Conservation (phyloP, 768 basidiomycete genomes). For the Pleurotus citrinopileatus region DNA sequence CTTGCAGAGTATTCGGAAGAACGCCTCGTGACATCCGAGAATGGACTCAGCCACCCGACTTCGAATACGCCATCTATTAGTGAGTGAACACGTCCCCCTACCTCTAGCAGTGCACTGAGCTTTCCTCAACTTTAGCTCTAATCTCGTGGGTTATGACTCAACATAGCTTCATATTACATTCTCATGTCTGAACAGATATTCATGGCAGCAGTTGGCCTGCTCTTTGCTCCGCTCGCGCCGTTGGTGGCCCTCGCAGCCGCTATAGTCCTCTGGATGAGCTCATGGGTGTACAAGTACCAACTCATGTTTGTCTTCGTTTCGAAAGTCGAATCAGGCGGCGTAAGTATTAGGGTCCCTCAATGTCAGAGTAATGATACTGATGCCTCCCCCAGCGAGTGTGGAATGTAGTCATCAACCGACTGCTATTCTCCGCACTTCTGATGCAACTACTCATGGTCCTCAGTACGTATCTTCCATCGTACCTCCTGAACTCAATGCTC, state of each 20-base stretch:
- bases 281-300: slow-evolving; percentile 94
- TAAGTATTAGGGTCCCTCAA: slow-evolving; percentile 29
- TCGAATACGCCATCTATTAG: slow-evolving; percentile 85
- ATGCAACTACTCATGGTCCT: slow-evolving; percentile 77
- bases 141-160: slow-evolving; percentile 42
- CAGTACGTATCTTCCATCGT: slow-evolving; percentile 45
- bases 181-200: slow-evolving; percentile 50
- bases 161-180: slow-evolving; percentile 10
- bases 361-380: background rate
- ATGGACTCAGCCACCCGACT: slow-evolving; percentile 88
- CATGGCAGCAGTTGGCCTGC: slow-evolving; percentile 89
- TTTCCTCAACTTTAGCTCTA: slow-evolving; percentile 35
- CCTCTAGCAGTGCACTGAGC: background rate
- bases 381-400: slow-evolving; percentile 55
- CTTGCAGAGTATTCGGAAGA: slow-evolving; percentile 71
- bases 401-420: slow-evolving; percentile 77
- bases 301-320: slow-evolving; percentile 92
- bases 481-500: slow-evolving; percentile 7
- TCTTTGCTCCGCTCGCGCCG: slow-evolving; percentile 94
- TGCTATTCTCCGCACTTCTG: slow-evolving; percentile 60
- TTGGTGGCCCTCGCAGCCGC: slow-evolving; percentile 82
- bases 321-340: slow-evolving; percentile 84
- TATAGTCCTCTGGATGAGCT: slow-evolving; percentile 83
- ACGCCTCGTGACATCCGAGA: slow-evolving; percentile 89
- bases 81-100: slow-evolving; percentile 32